These are phyloP conservation scores for Byssothecium circinans DNA, from an alignment of 2,329 filamentous ascomycete species.

Conservation along the genomic window DNA sequence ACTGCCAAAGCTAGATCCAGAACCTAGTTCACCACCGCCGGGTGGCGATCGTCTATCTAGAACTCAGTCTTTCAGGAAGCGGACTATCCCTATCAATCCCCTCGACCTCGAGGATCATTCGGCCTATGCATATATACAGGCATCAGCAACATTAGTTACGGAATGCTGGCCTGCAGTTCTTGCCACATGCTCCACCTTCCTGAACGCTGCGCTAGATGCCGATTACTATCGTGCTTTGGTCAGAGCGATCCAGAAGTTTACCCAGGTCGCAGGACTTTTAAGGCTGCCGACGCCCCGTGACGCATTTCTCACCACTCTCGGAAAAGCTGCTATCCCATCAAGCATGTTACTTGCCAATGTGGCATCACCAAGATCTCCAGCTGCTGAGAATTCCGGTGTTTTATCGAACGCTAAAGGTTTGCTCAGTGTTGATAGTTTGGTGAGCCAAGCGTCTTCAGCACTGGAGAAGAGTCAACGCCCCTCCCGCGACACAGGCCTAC, in stretches of 20 bases:
- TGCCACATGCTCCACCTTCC: conserved; percentile 91
- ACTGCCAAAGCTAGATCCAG: conserved; percentile 19
- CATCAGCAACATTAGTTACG: conserved; percentile 80
- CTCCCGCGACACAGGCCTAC: conserved; percentile 52
- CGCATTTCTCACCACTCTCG: conserved; percentile 90
- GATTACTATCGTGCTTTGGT: conserved; percentile 94
- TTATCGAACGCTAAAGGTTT: conserved; percentile 72
- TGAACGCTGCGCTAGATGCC: conserved; percentile 87
- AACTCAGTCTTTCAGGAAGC: conserved; percentile 70
- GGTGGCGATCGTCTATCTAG: conserved; percentile 53
- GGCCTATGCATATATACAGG: conserved; percentile 69
- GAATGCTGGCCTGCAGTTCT: conserved; percentile 95
- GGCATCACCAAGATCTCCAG: conserved; percentile 41
- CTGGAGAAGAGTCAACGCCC: conserved; percentile 62
- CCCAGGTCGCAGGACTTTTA: conserved; percentile 88
- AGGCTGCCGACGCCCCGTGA: conserved; percentile 84
- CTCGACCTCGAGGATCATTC: conserved; percentile 73
- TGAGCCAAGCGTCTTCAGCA: conserved; percentile 59
- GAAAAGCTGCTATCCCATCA: conserved; percentile 88
- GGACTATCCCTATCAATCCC: conserved; percentile 82
- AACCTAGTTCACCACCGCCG: conserved; percentile 26
- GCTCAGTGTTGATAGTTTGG: conserved; percentile 71
- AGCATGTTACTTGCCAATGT: conserved; percentile 58
- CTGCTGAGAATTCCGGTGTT: conserved; percentile 59
- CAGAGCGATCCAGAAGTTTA: conserved; percentile 89